Evolutionary conservation across 1,284 basidiomycete species (phyloP).

Genomic region (Tremellales sp.): DNA sequence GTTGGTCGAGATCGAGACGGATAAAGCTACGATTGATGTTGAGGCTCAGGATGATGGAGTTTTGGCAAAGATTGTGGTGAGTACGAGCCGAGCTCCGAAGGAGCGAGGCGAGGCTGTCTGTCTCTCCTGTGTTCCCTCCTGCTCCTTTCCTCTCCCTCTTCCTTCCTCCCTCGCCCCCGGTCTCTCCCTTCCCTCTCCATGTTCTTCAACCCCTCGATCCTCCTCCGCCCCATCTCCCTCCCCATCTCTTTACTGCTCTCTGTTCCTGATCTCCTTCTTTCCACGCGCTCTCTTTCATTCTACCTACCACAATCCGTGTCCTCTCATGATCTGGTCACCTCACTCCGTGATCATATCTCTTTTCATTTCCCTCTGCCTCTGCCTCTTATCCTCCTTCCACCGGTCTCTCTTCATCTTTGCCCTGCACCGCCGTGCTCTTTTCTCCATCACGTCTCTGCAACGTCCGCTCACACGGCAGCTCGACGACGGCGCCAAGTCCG

Average conservation of each 20-base stretch:
- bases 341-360: too few species aligned
- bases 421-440: background rate
- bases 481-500: constrained; percentile 77
- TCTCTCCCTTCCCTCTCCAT: too few species aligned
- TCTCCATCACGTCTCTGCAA: background rate
- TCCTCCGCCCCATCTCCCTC: too few species aligned
- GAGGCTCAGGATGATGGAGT: constrained; percentile 97
- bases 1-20: constrained; percentile 78
- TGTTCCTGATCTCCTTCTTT: too few species aligned
- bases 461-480: constrained; percentile 52
- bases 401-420: too few species aligned
- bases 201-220: too few species aligned
- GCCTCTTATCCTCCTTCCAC: too few species aligned
- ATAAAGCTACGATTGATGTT: constrained; percentile 99
- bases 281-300: too few species aligned
- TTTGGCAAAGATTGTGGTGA: constrained; percentile 74
- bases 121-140: background rate
- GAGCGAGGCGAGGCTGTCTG: background rate
- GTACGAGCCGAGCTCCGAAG: constrained; percentile 16
- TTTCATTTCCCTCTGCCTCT: too few species aligned
- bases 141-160: background rate
- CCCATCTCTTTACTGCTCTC: too few species aligned
- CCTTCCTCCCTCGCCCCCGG: too few species aligned
- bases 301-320: too few species aligned
- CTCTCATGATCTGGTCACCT: background rate